Conservation (phyloP, 192 early-diverging fungal genomes). For the Backusella australiensis region DNA sequence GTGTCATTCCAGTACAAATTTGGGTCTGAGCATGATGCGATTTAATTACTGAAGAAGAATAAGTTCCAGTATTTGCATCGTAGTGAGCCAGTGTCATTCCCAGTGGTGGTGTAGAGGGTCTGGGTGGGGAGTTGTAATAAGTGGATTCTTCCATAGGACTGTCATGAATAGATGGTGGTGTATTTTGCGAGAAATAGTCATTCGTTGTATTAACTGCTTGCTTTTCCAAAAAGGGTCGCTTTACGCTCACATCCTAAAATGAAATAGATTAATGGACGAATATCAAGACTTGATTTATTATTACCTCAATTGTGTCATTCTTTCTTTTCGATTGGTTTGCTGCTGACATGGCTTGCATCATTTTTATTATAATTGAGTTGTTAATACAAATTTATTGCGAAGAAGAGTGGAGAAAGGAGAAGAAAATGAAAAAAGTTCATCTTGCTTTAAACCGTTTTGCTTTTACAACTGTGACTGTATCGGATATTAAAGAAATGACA, state of each 20-base stretch:
- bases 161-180: background rate
- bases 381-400: background rate
- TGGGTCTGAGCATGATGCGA: background rate
- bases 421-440: background rate
- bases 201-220: background rate
- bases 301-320: background rate
- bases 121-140: background rate
- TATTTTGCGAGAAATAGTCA: background rate
- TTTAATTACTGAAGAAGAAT: slow-evolving; percentile 21
- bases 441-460: background rate
- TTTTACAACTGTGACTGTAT: background rate
- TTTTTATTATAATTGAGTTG: background rate
- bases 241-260: background rate
- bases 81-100: slow-evolving; percentile 40
- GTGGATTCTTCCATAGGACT: background rate
- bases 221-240: background rate
- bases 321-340: slow-evolving; percentile 4
- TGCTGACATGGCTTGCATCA: background rate
- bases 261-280: background rate
- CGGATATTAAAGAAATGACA: slow-evolving; percentile 2
- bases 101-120: slow-evolving; percentile 22
- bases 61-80: slow-evolving; percentile 20
- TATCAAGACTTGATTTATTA: background rate
- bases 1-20: slow-evolving; percentile 36
- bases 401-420: background rate